These are phyloP conservation scores for Clitopilus hobsonii DNA, from an alignment of 768 basidiomycete genomes.

Conservation along the genomic window DNA sequence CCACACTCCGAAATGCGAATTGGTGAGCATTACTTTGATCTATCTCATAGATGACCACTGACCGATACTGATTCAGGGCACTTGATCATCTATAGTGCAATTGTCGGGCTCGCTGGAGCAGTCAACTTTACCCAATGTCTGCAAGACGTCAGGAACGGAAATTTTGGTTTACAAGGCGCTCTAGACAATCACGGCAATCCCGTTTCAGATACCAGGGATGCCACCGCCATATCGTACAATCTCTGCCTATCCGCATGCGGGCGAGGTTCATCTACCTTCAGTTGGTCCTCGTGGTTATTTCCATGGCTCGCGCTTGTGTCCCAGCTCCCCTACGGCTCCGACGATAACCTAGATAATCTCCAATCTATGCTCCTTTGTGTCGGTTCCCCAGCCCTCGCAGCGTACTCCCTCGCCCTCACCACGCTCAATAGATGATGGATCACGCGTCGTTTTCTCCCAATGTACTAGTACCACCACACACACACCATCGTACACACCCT, in stretches of 20 bases:
- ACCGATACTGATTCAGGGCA: neutral
- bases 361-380: constrained; percentile 36
- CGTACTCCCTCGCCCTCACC: constrained; percentile 40
- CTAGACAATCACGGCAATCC: constrained; percentile 22
- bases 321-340: constrained; percentile 43
- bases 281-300: constrained; percentile 37
- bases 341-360: constrained; percentile 33
- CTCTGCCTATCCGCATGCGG: constrained; percentile 25
- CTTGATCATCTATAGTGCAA: neutral
- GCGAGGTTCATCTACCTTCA: constrained; percentile 17
- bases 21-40: too few relatives aligned
- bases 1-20: too few relatives aligned
- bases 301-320: constrained; percentile 46
- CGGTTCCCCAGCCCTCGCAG: constrained; percentile 40
- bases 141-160: constrained; percentile 11
- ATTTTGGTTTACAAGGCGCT: constrained; percentile 13
- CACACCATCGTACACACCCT: constrained; percentile 24
- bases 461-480: constrained; percentile 17
- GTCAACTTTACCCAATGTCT: constrained; percentile 18
- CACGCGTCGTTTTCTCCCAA: constrained; percentile 17
- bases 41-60: too few relatives aligned
- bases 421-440: constrained; percentile 36
- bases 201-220: constrained; percentile 13
- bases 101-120: neutral
- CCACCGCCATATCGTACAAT: constrained; percentile 23